These are phyloP conservation scores for Claviceps fusiformis DNA, from an alignment of 2,329 filamentous ascomycete species.

Conservation along the genomic window DNA sequence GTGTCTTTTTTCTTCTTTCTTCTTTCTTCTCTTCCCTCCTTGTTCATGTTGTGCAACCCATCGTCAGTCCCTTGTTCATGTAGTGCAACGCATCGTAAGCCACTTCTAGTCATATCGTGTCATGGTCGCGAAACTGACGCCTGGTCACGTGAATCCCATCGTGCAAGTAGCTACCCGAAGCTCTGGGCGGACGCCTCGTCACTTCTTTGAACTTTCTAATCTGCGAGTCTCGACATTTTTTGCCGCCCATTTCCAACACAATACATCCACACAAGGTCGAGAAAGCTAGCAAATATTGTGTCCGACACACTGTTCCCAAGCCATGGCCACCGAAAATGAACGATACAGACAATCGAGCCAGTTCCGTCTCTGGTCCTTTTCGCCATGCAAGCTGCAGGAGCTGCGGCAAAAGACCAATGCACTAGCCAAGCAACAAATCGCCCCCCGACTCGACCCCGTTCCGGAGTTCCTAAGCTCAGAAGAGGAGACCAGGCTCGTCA, in stretches of 20 bases:
- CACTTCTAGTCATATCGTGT: neutral
- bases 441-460: slow-evolving; percentile 38
- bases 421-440: slow-evolving; percentile 52
- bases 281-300: neutral
- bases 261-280: neutral
- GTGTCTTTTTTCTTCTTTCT: neutral
- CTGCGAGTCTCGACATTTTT: neutral
- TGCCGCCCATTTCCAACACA: neutral
- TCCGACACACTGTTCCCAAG: neutral
- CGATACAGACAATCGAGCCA: slow-evolving; percentile 84
- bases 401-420: slow-evolving; percentile 69
- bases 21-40: neutral
- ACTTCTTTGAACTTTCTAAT: neutral
- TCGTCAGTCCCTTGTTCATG: neutral
- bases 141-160: slow-evolving; percentile 7
- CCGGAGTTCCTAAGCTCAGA: slow-evolving; percentile 71
- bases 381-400: slow-evolving; percentile 53
- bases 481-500: slow-evolving; percentile 71
- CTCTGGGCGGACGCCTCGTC: neutral
- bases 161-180: neutral
- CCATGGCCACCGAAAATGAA: slow-evolving; percentile 74
- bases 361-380: slow-evolving; percentile 87
- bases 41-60: neutral
- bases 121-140: slow-evolving; percentile 1
- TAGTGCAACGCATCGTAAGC: neutral